Percentiles rank a stretch among this genome's conserved stretches.
Evolutionary conservation across 768 basidiomycete genomes (phyloP).

Genomic region (Lactarius trivialis): DNA sequence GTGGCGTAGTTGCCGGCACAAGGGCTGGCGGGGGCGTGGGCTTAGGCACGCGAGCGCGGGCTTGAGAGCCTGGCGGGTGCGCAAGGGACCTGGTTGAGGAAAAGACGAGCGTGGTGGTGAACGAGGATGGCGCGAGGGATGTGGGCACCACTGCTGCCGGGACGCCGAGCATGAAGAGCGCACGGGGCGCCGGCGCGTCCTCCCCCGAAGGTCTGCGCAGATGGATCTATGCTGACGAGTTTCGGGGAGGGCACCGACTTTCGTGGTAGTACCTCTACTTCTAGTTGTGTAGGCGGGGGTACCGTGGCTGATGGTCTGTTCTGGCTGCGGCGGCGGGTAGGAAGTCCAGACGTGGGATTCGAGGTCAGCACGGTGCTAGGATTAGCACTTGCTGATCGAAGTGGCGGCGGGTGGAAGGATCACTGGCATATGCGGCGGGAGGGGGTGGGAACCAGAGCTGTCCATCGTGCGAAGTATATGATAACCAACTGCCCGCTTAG

Average conservation of each 20-base stretch:
- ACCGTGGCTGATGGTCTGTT: conserved; percentile 54
- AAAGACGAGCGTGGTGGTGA: too few relatives aligned
- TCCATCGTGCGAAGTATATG: conserved; percentile 28
- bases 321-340: conserved; percentile 25
- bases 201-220: background rate
- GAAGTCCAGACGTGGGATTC: conserved; percentile 39
- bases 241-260: conserved; percentile 59
- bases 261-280: conserved; percentile 45
- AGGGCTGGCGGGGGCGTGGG: too few relatives aligned
- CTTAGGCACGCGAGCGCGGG: too few relatives aligned
- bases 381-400: conserved; percentile 47
- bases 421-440: conserved; percentile 11
- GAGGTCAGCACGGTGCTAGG: conserved; percentile 28
- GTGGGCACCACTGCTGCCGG: too few relatives aligned
- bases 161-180: too few relatives aligned
- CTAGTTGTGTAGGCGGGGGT: conserved; percentile 22
- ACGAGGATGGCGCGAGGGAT: too few relatives aligned
- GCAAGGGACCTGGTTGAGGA: too few relatives aligned
- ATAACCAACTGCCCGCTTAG: conserved; percentile 20
- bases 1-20: too few relatives aligned
- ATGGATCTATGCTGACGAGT: too few relatives aligned
- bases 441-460: too few relatives aligned
- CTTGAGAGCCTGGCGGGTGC: too few relatives aligned
- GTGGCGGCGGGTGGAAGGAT: conserved; percentile 28
- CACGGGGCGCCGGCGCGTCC: too few relatives aligned